Conservation (phyloP, 306 rosid genomes). For the Hippophae rhamnoides region DNA sequence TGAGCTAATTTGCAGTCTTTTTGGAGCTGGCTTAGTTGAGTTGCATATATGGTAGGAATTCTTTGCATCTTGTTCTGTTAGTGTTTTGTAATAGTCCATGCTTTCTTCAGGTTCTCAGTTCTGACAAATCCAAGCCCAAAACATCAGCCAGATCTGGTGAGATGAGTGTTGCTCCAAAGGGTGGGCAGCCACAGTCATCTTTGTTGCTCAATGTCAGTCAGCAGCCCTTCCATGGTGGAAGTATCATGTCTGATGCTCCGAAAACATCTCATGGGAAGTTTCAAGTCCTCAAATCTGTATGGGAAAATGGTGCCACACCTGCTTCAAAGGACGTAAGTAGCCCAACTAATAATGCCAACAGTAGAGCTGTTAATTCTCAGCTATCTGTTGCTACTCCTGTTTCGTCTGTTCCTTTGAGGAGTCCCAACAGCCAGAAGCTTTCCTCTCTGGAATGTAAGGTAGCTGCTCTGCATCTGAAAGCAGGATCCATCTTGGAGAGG, state of each 20-base stretch:
- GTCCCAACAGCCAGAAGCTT: constrained; percentile 45
- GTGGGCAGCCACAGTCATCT: constrained; percentile 50
- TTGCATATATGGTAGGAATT: background rate
- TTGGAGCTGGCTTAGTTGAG: too few relatives aligned
- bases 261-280: constrained; percentile 84
- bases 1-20: too few relatives aligned
- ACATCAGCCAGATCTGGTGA: constrained; percentile 46
- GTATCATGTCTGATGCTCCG: constrained; percentile 56
- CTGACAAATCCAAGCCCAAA: constrained; percentile 86
- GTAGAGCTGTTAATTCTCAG: constrained; percentile 49
- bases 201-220: constrained; percentile 44
- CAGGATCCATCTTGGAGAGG: constrained; percentile 64
- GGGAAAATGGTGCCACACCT: constrained; percentile 72
- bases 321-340: constrained; percentile 58
- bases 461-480: constrained; percentile 54
- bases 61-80: constrained; percentile 7
- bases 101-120: constrained; percentile 47
- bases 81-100: background rate
- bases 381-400: constrained; percentile 51
- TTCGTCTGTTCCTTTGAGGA: constrained; percentile 55
- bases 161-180: constrained; percentile 46
- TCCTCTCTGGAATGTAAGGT: constrained; percentile 54
- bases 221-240: constrained; percentile 48
- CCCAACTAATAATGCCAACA: constrained; percentile 50
- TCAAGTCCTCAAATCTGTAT: constrained; percentile 73